Evolutionary conservation across 1,284 basidiomycete species (phyloP), one percentile per base, ranked within the genome.

Genomic region (Neotropicomus parvogracilis): DNA sequence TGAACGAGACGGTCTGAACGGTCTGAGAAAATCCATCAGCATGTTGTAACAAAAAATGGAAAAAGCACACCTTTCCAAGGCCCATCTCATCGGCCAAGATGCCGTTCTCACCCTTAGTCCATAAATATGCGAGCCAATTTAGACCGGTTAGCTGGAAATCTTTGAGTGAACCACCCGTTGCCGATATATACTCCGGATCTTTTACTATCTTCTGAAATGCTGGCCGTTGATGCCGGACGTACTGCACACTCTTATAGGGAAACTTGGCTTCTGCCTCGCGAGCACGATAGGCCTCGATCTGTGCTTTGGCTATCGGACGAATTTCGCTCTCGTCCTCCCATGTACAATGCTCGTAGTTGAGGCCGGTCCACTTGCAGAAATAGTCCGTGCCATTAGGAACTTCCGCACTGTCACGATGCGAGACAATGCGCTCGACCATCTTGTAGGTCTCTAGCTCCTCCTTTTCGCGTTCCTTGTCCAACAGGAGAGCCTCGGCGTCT

Each of bases 41-140:
- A 44, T 33, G 37, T 44, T 17, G 17, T 41, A 11, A 27, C 6
- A n/a, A 8, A 47, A 39, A 46, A 19, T 9, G 20, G 35, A 42
- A 49, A 19, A 40, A 16, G 28, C 42, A 49, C 33, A 87, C 88
- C 80, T 99, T 99, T 46, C 97, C 97, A 16, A 99, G 85, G 67
- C 97, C 97, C 97, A 99, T 99, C 78, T 99, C 97, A 64, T 99
- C 97, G 1, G 97, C 97, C 26, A 99, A 75, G 57, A 99, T 98
- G 27, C 97, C 97, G 63, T 98, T 98, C 59, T 97, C 89, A 19
- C 91, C 91, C 59, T 93, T 85, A 60, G 81, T 86, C 95, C 95
- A 99, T 8, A 95, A 75, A 67, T 97, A 99, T 1, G 92, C 91
- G 19, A 99, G 79, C 97, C 97, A 99, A 68, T 99, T 99, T 55